Percentiles rank a stretch among this genome's conserved stretches.
phyloP scores from a whole-genome alignment of 75 land plant genomes.

The Gnetum montanum region DNA sequence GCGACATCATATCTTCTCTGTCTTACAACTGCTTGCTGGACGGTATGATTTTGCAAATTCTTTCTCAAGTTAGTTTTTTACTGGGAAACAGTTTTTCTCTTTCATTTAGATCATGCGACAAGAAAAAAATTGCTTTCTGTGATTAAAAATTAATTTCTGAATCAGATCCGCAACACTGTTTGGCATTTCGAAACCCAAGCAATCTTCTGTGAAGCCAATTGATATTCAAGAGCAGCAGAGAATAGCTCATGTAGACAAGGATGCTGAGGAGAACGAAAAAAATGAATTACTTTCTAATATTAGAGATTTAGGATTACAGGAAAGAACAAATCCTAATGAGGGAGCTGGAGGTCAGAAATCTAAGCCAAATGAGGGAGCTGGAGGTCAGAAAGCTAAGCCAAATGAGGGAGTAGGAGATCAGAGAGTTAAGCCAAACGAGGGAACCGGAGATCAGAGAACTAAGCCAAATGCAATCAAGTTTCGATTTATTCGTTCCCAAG shows the following conservation, averaged over 20 bases:
- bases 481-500: constrained; percentile 1
- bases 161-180: constrained; percentile 66
- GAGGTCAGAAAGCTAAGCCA: too few relatives aligned
- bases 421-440: not conserved
- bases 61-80: too few relatives aligned
- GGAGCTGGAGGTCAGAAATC: constrained; percentile 6
- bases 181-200: constrained; percentile 35
- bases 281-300: too few relatives aligned
- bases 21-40: constrained; percentile 66
- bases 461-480: not conserved
- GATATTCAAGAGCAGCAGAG: not conserved
- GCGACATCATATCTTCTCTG: constrained; percentile 74
- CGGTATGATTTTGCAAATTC: constrained; percentile 48
- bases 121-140: too few relatives aligned
- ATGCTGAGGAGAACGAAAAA: too few relatives aligned
- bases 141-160: too few relatives aligned
- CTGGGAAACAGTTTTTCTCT: too few relatives aligned
- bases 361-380: constrained; percentile 14
- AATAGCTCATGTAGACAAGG: too few relatives aligned
- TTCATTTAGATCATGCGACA: too few relatives aligned
- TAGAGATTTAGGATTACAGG: constrained; percentile 9
- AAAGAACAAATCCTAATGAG: constrained; percentile 14
- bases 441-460: constrained; percentile 2
- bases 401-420: not conserved
- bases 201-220: not conserved